phyloP scores from a whole-genome alignment of 2,329 filamentous ascomycete genomes.

The Neofusicoccum parvum region DNA sequence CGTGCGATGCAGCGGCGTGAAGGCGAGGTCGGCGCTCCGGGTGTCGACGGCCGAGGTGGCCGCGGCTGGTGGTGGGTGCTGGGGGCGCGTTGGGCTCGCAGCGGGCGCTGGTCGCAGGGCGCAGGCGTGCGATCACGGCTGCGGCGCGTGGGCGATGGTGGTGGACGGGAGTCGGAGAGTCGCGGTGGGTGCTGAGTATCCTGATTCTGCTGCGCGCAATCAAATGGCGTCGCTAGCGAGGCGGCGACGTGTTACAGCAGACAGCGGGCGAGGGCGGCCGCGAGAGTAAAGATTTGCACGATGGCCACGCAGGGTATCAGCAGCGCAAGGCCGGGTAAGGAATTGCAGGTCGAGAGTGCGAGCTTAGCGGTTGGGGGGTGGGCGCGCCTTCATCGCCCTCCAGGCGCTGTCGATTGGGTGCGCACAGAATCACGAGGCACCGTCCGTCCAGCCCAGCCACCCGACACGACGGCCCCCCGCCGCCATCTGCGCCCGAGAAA shows the following conservation, averaged over 20 bases:
- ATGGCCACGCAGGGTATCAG: conserved; percentile 18
- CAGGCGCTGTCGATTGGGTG: conserved; percentile 10
- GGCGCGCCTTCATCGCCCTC: conserved; percentile 10
- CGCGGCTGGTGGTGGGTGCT: not conserved
- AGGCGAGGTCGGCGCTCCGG: conserved; percentile 20
- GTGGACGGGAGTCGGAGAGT: conserved; percentile 15
- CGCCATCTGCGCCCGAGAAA: not conserved
- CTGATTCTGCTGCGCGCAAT: conserved; percentile 21
- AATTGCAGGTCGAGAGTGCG: conserved; percentile 19
- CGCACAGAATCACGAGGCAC: conserved; percentile 18
- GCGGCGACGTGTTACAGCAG: conserved; percentile 17
- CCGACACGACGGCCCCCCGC: not conserved
- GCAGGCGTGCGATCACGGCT: conserved; percentile 25
- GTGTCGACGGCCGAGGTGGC: conserved; percentile 12
- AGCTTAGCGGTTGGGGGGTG: conserved; percentile 16
- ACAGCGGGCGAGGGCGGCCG: not conserved
- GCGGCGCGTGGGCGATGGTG: conserved; percentile 25
- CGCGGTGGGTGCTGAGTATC: conserved; percentile 21
- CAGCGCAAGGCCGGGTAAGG: conserved; percentile 17
- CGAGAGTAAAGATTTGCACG: conserved; percentile 15
- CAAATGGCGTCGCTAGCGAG: conserved; percentile 23
- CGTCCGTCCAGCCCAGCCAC: conserved; percentile 1
- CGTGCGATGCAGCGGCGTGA: conserved; percentile 17
- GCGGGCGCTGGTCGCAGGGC: conserved; percentile 13
- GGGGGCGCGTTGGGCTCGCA: not conserved